Evolutionary conservation across 108 stramenopile species (phyloP).

Genomic region (Aureococcus anophagefferens): DNA sequence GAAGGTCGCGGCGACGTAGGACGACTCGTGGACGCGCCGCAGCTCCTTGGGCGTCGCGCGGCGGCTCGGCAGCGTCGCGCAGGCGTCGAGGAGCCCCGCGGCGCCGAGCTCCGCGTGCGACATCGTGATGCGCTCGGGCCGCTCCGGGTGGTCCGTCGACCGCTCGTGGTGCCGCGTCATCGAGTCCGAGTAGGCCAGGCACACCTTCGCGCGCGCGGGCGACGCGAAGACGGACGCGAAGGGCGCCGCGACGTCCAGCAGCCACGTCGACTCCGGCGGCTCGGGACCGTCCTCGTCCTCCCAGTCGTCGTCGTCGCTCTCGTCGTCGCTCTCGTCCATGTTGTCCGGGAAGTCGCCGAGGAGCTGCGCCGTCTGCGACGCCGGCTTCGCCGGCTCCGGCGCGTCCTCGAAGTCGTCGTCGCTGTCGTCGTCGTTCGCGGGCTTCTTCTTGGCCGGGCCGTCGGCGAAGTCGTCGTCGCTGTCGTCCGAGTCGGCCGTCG

Average conservation of each 20-base stretch:
- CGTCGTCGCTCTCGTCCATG: not conserved
- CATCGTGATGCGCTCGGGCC: slow-evolving; percentile 12
- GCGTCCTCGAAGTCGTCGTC: not conserved
- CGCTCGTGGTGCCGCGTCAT: not conserved
- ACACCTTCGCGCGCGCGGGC: not conserved
- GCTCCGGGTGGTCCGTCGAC: slow-evolving; percentile 6
- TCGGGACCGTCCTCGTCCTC: not conserved
- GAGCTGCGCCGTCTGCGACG: not conserved
- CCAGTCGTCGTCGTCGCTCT: not conserved
- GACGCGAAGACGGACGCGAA: not conserved
- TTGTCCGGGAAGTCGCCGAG: not conserved
- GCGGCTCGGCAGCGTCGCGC: not conserved
- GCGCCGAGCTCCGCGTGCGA: not conserved
- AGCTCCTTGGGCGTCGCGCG: not conserved
- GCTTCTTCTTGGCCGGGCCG: no score
- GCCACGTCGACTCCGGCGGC: not conserved
- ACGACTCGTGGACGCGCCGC: not conserved
- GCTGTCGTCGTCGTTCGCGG: not conserved
- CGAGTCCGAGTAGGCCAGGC: not conserved
- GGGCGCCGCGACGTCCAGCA: not conserved
- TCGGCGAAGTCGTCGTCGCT: no score
- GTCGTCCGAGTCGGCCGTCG: no score
- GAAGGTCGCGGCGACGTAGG: not conserved
- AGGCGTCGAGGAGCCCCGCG: not conserved
- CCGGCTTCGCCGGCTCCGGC: not conserved